phyloP scores from a whole-genome alignment of 176 grass and related monocot genomes.

The Cocos nucifera region DNA sequence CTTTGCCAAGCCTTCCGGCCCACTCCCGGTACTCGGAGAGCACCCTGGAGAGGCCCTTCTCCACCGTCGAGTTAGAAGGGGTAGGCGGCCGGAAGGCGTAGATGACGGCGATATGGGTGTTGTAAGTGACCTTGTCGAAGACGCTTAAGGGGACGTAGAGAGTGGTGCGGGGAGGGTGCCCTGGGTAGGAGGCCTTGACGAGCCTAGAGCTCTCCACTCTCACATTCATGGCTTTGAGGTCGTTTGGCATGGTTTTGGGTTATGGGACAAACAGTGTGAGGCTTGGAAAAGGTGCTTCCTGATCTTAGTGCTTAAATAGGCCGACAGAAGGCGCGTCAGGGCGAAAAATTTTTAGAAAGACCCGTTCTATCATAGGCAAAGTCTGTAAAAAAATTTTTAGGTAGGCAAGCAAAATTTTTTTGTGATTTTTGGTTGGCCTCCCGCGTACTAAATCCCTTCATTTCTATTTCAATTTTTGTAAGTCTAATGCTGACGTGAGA shows the following conservation, averaged over 20 bases:
- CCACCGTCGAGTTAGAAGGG: constrained; percentile 32
- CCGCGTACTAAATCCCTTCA: too few species aligned
- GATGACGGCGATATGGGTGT: constrained; percentile 53
- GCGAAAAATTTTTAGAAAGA: too few species aligned
- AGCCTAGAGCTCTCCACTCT: constrained; percentile 40
- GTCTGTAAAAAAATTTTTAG: too few species aligned
- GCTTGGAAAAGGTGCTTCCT: too few species aligned
- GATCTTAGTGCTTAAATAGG: too few species aligned
- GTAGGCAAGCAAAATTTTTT: too few species aligned
- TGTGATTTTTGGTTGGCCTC: too few species aligned
- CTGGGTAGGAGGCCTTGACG: constrained; percentile 36
- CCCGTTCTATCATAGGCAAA: too few species aligned
- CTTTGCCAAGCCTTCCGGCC: constrained; percentile 31
- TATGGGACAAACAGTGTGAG: too few species aligned
- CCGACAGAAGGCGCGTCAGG: too few species aligned
- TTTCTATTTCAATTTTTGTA: too few species aligned
- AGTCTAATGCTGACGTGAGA: too few species aligned
- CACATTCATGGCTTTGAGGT: constrained; percentile 38
- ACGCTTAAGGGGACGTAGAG: constrained; percentile 35
- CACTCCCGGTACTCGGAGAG: constrained; percentile 47
- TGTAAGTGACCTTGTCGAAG: constrained; percentile 58
- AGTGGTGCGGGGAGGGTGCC: constrained; percentile 1
- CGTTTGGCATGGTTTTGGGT: neutral
- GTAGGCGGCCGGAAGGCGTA: constrained; percentile 59
- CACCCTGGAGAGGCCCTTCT: constrained; percentile 27